A percentile compares a stretch with the other conserved stretches of the same genome.
Evolutionary conservation across 2,329 filamentous ascomycete species (phyloP).

Genomic region (Ophiostoma novo-ulmi): DNA sequence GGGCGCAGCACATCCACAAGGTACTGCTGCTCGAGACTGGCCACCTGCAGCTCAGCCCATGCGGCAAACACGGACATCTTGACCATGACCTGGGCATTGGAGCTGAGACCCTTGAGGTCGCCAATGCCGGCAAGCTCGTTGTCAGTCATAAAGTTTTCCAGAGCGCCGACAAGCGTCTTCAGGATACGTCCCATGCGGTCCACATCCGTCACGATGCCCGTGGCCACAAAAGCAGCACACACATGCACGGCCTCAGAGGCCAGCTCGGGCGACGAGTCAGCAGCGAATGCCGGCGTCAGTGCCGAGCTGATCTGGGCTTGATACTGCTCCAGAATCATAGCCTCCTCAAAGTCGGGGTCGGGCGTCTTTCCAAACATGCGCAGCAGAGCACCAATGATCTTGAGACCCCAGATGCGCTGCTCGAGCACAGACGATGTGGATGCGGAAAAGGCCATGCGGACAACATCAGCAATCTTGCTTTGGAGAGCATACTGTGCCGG

Average conservation of each 20-base stretch:
- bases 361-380: slow-evolving; percentile 95
- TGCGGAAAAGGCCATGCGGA: slow-evolving; percentile 94
- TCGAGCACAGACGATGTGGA: slow-evolving; percentile 91
- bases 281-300: slow-evolving; percentile 89
- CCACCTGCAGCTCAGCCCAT: slow-evolving; percentile 95
- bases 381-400: slow-evolving; percentile 87
- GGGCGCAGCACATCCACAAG: slow-evolving; percentile 82
- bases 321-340: slow-evolving; percentile 92
- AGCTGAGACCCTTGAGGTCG: slow-evolving; percentile 84
- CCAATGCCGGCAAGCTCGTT: slow-evolving; percentile 67
- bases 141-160: slow-evolving; percentile 86
- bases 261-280: slow-evolving; percentile 90
- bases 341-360: slow-evolving; percentile 96
- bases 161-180: slow-evolving; percentile 81
- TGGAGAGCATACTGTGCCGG: slow-evolving; percentile 74
- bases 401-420: slow-evolving; percentile 82
- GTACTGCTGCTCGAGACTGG: slow-evolving; percentile 87
- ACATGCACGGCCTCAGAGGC: slow-evolving; percentile 96
- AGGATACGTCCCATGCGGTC: slow-evolving; percentile 98
- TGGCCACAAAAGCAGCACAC: slow-evolving; percentile 95
- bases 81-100: slow-evolving; percentile 97
- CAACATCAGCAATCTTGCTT: slow-evolving; percentile 79
- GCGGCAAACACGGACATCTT: slow-evolving; percentile 96
- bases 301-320: slow-evolving; percentile 97
- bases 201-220: slow-evolving; percentile 93